Base-by-base conservation (phyloP, 192 early-diverging fungal species). In the Gryganskiella cystojenkinii region DNA sequence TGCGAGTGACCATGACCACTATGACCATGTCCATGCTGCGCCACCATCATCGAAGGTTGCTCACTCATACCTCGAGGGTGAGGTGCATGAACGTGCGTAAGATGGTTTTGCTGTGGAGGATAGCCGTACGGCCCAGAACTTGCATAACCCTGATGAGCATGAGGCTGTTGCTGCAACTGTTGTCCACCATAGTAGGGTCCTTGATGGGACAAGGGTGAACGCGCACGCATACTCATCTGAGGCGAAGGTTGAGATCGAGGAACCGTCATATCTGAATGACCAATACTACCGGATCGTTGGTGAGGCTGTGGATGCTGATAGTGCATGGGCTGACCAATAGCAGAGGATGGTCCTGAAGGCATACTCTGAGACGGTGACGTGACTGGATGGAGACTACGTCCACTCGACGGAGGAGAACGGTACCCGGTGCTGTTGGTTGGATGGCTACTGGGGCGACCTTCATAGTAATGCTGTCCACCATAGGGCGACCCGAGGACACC, bases 261-360 rank as follows among this genome's bases (percentile, higher is more conserved):
- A 0, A 40, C 37, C 5, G 13, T 56, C 61, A 69, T 64, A 35
- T 78, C 74, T 20, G 42, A 20, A 34, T 64, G 60, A 64, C 74
- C 46, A 47, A 69, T 63, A 33, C 74, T 78, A 33, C 67, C 64
- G 25, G 74, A 68, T 2, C 74, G 59, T 20, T 78, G 74, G 20
- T 49, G 51, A 40, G 53, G 20, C 2, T 43, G 49, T 6, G 47
- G 24, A 2, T 30, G 22, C 4, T 54, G 35, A 42, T 73, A 73
- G 27, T 59, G 71, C 5, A 28, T 8, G 4, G 74, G 64, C 30
- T 40, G 50, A 47, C 56, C 51, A 45, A 64, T 34, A 7, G 49
- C 24, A 14, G 65, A 30, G 0, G 74, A 60, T 19, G 74, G 67
- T 14, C 35, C 61, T 37, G 53, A 42, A 0, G 74, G 19, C 34